Evolutionary conservation across 2,329 filamentous ascomycete species (phyloP), one percentile per base, ranked within the genome.

Genomic region (Paramyrothecium roridum): DNA sequence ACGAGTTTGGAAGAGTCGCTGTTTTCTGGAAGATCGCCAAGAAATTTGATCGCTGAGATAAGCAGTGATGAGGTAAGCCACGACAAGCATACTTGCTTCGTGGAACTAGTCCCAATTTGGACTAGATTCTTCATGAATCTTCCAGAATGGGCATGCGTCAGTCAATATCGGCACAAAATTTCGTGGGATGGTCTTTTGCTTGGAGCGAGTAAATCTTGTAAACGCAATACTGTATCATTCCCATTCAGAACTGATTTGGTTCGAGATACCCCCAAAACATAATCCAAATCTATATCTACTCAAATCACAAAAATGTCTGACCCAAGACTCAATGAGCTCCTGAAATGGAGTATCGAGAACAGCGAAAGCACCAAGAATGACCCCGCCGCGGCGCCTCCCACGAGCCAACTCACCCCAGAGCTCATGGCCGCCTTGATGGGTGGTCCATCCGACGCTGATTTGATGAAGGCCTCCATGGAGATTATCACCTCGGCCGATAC

Each of bases 401-500:
- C 61, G 52, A 70, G 73, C 58, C 66, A 76, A 55, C 79, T 95
- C 61, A 86, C 86, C 65, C 81, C 89, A 17, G 86, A 91, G 55
- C 80, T 88, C 56, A 80, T 97, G 57, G 83, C 84, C 47, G 80
- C 88, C 16, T 80, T 97, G 54, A 92, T 92, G 73, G 91, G 91
- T 67, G 91, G 89, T 0, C 90, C 90, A 46, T 91, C 88, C 2
- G 93, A 99, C 60, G 92, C 95, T 21, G 91, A 98, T 58, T 83
- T 96, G 53, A 98, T 99, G 95, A 85, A 85, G 65, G 85, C 88
- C 52, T 82, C 89, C 59, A 96, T 99, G 86, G 81, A 82, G 26
- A 85, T 89, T 55, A 88, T 97, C 67, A 81, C 79, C 11, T 84
- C 85, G 19, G 61, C 76, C 1, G 79, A 83, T 63, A 76, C 85